phyloP scores from a whole-genome alignment of 352 stramenopile genomes.

The Hyaloperonospora brassicae region DNA sequence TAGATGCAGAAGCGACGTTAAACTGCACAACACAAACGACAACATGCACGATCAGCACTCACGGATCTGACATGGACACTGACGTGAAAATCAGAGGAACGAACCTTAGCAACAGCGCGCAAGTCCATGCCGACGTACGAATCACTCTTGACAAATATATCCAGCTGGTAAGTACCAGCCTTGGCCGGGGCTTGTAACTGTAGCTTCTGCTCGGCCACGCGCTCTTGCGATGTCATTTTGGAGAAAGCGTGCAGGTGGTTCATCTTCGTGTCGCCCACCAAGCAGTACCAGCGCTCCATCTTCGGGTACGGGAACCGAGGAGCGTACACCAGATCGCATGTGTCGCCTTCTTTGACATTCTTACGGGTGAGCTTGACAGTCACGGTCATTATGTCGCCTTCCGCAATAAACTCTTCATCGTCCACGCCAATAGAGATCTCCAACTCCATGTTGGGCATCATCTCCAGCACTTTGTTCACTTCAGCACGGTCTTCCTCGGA shows the following conservation, averaged over 20 bases:
- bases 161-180: slow-evolving; percentile 92
- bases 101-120: slow-evolving; percentile 82
- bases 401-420: slow-evolving; percentile 92
- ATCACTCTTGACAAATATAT: slow-evolving; percentile 96
- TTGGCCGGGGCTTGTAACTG: slow-evolving; percentile 94
- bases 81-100: slow-evolving; percentile 1
- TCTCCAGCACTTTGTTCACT: slow-evolving; percentile 88
- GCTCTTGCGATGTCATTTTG: slow-evolving; percentile 91
- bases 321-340: slow-evolving; percentile 92
- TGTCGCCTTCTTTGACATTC: slow-evolving; percentile 94
- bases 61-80: slow-evolving; percentile 1
- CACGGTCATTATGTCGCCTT: slow-evolving; percentile 98
- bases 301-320: slow-evolving; percentile 93
- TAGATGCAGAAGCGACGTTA: slow-evolving; percentile 87
- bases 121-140: slow-evolving; percentile 97
- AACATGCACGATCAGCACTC: slow-evolving; percentile 2
- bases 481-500: slow-evolving; percentile 89
- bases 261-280: slow-evolving; percentile 90
- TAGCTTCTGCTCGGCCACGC: slow-evolving; percentile 86
- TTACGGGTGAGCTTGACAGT: slow-evolving; percentile 94
- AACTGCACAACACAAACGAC: slow-evolving; percentile 53
- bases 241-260: slow-evolving; percentile 94
- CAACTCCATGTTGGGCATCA: slow-evolving; percentile 93
- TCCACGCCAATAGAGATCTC: slow-evolving; percentile 87
- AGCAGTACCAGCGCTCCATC: slow-evolving; percentile 95